Base-by-base conservation (phyloP, 1,284 basidiomycete species). In the Moniliella sp. region DNA sequence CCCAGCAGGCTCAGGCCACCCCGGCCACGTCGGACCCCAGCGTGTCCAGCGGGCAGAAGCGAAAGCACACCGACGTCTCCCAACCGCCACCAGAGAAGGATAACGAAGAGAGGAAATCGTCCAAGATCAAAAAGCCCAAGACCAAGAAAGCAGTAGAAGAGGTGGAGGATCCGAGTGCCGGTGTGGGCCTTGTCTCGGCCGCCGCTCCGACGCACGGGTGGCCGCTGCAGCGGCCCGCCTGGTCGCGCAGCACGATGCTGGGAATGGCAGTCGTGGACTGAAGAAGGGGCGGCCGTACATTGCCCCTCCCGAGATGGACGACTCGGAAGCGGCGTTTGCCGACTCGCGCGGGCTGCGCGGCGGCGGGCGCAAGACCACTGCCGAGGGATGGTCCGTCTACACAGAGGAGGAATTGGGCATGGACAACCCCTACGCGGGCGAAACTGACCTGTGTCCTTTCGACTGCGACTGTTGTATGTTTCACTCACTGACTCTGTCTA, bases 381-480 rank as follows among this genome's bases (percentile, higher is more conserved):
- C 25, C 12, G 31, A 32, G 26, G 31, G 31, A 13, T 32, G 25
- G 23, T 25, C 25, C 5, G 23, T 32, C 4, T 32, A 32, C 25
- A 25, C 31, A 10, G 31, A 32, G 23, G 19, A 18, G 9, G 31
- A 32, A 26, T 25, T 32, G 7, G 21, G 21, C 8, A 23, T 23
- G 10, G 26, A 32, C 15, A 13, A 17, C 9, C 18, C 18, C 5
- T 16, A 25, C 10, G 31, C 18, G 5, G 31, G 31, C 14, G 31
- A 25, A 4, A 32, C 31, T 3, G 18, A 18, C 5, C 23, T 32
- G 5, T 32, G 31, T 26, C 31, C 31, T 15, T 32, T 32, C 16
- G 31, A 32, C 13, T 32, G 31, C 14, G 31, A 32, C 13, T 32
- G 31, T 5, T 32, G 31, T 32, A 16, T 3, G 31, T 26, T 14